Evolutionary conservation across 177 flowering plant genomes (phyloP).

Genomic region (Vitis hybrid): DNA sequence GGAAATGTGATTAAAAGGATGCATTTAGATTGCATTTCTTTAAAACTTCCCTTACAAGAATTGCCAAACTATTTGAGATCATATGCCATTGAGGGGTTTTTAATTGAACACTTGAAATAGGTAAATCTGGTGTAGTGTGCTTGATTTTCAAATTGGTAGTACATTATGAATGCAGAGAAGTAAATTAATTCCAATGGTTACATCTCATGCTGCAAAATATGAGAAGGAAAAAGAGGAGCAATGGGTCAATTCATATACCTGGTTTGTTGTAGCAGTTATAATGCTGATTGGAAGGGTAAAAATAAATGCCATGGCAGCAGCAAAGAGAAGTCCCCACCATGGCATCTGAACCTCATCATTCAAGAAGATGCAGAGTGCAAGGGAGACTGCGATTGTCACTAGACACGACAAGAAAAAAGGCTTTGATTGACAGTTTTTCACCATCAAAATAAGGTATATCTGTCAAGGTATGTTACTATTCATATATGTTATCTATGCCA

Average conservation of each 20-base stretch:
- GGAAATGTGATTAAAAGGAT: too few species aligned
- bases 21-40: too few species aligned
- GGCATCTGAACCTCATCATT: constrained; percentile 83
- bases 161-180: neutral
- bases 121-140: too few species aligned
- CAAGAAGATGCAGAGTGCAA: constrained; percentile 57
- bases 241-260: constrained; percentile 32
- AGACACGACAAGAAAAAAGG: too few species aligned
- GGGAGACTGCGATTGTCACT: constrained; percentile 46
- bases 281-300: constrained; percentile 93
- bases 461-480: too few species aligned
- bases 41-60: too few species aligned
- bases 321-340: constrained; percentile 89
- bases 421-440: too few species aligned
- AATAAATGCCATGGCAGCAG: constrained; percentile 57
- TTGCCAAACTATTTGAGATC: too few species aligned
- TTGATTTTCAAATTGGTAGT: neutral
- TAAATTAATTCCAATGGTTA: neutral
- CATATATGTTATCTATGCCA: too few species aligned
- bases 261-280: constrained; percentile 92
- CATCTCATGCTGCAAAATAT: constrained; percentile 1
- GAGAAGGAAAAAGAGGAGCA: neutral
- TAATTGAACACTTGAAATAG: too few species aligned
- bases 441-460: too few species aligned
- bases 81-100: too few species aligned